phyloP scores from a whole-genome alignment of 2,329 filamentous ascomycete species.

The Hypomyces rosellus region DNA sequence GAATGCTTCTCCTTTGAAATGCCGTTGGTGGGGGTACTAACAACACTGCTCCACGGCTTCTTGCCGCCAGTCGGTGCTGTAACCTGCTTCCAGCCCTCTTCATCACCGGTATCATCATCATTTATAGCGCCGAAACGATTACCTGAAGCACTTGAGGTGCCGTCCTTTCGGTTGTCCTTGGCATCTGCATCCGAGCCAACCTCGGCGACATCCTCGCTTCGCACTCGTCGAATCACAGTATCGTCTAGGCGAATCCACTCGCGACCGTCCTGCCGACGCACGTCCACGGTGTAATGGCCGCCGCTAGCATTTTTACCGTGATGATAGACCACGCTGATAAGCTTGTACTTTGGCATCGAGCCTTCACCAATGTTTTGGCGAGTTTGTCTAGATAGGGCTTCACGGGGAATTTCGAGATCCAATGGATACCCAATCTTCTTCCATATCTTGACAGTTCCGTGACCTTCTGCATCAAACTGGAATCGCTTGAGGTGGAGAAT shows the following conservation, averaged over 20 bases:
- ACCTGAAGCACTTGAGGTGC: slow-evolving; percentile 37
- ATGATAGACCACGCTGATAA: slow-evolving; percentile 91
- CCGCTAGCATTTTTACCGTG: slow-evolving; percentile 95
- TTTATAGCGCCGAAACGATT: slow-evolving; percentile 72
- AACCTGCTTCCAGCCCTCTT: slow-evolving; percentile 81
- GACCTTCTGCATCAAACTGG: slow-evolving; percentile 78
- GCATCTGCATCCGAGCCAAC: slow-evolving; percentile 68
- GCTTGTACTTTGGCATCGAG: slow-evolving; percentile 74
- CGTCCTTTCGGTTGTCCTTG: slow-evolving; percentile 61
- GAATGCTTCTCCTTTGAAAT: slow-evolving; percentile 51
- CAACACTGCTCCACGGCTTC: slow-evolving; percentile 63
- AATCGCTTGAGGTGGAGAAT: slow-evolving; percentile 97
- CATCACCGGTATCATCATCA: slow-evolving; percentile 61
- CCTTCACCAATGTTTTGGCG: slow-evolving; percentile 55
- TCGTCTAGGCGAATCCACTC: slow-evolving; percentile 98
- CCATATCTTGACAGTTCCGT: slow-evolving; percentile 92
- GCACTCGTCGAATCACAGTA: slow-evolving; percentile 78
- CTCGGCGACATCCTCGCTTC: slow-evolving; percentile 81
- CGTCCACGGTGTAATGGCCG: slow-evolving; percentile 97
- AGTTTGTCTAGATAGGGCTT: slow-evolving; percentile 74
- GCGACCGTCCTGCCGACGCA: slow-evolving; percentile 84
- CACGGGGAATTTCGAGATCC: slow-evolving; percentile 86
- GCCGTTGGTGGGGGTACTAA: slow-evolving; percentile 57
- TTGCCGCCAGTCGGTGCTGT: slow-evolving; percentile 52
- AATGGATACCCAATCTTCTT: slow-evolving; percentile 95